Evolutionary conservation across 352 stramenopile genomes (phyloP).

Genomic region (Phytophthora aleatoria): DNA sequence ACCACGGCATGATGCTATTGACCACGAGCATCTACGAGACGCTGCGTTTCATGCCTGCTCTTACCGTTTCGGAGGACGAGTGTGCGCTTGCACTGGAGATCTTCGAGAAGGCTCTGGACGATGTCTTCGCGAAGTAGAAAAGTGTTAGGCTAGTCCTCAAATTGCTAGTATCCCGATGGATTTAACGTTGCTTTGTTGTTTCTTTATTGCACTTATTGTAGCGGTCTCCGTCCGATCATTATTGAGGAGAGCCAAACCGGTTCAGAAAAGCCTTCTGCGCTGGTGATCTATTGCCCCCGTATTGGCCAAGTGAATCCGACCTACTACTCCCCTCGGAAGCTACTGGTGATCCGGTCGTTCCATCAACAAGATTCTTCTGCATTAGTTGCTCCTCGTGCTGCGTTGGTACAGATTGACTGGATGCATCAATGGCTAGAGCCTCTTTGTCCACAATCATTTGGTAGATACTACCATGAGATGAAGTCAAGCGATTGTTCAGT

Average conservation of each 20-base stretch:
- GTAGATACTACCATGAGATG: constrained; percentile 39
- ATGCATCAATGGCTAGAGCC: constrained; percentile 7
- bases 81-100: constrained; percentile 54
- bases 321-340: not conserved
- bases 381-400: not conserved
- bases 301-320: constrained; percentile 19
- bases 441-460: constrained; percentile 23
- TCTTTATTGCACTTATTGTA: not conserved
- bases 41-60: constrained; percentile 92
- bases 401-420: not conserved
- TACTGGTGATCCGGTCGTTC: not conserved
- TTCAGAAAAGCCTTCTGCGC: constrained; percentile 71
- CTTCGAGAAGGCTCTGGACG: constrained; percentile 61
- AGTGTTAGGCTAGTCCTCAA: constrained; percentile 1
- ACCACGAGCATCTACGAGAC: constrained; percentile 93
- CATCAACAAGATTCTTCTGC: constrained; percentile 6
- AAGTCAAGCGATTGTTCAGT: constrained; percentile 37
- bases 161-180: constrained; percentile 17
- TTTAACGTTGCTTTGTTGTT: constrained; percentile 15
- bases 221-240: not conserved
- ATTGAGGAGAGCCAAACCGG: constrained; percentile 29
- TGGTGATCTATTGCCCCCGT: constrained; percentile 42
- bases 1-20: constrained; percentile 91
- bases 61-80: constrained; percentile 89
- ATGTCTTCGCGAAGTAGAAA: constrained; percentile 45